These are phyloP conservation scores for Erodium moschatum DNA, from an alignment of 441 rosid genomes.

Conservation along the genomic window DNA sequence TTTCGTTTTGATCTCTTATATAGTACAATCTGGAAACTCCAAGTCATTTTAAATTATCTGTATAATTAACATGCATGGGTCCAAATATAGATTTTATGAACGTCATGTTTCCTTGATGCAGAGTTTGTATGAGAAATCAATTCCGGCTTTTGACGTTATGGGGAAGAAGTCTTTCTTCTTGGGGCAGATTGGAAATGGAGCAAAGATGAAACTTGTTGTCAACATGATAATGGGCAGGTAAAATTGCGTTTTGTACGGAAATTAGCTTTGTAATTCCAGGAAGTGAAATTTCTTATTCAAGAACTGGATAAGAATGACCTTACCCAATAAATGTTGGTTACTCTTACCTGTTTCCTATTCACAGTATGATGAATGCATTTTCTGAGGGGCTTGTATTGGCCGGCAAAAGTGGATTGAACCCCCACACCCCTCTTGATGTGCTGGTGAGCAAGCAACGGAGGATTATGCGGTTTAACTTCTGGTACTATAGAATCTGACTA, in stretches of 20 bases:
- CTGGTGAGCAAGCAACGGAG: conserved; percentile 42
- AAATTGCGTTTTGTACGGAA: not conserved
- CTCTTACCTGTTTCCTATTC: not conserved
- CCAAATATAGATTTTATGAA: conserved; percentile 11
- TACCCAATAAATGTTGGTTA: not conserved
- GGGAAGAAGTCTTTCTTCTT: conserved; percentile 83
- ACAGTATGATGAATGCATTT: conserved; percentile 83
- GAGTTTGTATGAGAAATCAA: conserved; percentile 65
- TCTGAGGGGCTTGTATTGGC: conserved; percentile 83
- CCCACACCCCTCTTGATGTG: conserved; percentile 54
- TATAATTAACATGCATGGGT: not conserved
- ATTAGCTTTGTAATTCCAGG: too few species aligned
- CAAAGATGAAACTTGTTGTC: conserved; percentile 86
- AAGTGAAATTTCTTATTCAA: not conserved
- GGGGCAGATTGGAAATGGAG: conserved; percentile 85
- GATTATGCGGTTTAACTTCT: not conserved
- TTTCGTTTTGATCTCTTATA: too few species aligned
- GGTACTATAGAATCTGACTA: not conserved
- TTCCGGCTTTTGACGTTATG: conserved; percentile 64
- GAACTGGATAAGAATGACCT: not conserved
- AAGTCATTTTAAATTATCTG: not conserved
- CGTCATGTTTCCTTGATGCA: conserved; percentile 17
- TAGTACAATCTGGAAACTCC: too few species aligned
- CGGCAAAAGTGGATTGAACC: conserved; percentile 68
- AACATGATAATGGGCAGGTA: conserved; percentile 99